A percentile compares a stretch with the other conserved stretches of the same genome.
Conservation (phyloP, 257 asterid species). For the Rehmannia glutinosa region DNA sequence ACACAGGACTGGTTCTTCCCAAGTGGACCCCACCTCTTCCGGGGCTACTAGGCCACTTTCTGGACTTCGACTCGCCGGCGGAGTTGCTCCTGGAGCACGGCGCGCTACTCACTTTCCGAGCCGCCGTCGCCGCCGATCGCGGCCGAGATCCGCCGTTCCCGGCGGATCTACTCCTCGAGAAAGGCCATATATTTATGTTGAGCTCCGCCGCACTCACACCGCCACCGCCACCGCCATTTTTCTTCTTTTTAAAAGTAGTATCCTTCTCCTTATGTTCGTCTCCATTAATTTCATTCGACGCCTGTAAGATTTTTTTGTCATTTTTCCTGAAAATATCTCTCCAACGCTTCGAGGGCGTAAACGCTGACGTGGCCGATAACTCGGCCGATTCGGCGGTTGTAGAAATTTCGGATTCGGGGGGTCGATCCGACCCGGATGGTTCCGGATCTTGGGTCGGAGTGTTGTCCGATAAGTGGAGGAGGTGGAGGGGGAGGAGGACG, state of each 20-base stretch:
- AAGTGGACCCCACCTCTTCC: conserved; percentile 63
- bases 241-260: conserved; percentile 30
- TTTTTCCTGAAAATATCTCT: conserved; percentile 61
- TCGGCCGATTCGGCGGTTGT: conserved; percentile 18
- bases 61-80: conserved; percentile 75
- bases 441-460: conserved; percentile 9
- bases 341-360: conserved; percentile 80
- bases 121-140: conserved; percentile 36
- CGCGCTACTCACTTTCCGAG: conserved; percentile 85
- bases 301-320: conserved; percentile 17
- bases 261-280: conserved; percentile 26
- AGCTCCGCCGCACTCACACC: conserved; percentile 54
- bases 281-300: not conserved
- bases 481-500: conserved; percentile 78
- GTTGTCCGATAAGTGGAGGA: conserved; percentile 33
- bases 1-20: conserved; percentile 81
- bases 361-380: conserved; percentile 26
- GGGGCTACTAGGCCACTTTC: conserved; percentile 79
- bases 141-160: conserved; percentile 76
- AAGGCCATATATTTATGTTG: conserved; percentile 90
- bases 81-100: conserved; percentile 99
- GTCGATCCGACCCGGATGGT: conserved; percentile 34
- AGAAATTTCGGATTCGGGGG: conserved; percentile 14
- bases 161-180: conserved; percentile 90
- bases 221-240: conserved; percentile 21